Percentiles rank a stretch among this genome's conserved stretches.
These are phyloP conservation scores for Lactarius trivialis DNA, from an alignment of 768 basidiomycete genomes.

Conservation along the genomic window DNA sequence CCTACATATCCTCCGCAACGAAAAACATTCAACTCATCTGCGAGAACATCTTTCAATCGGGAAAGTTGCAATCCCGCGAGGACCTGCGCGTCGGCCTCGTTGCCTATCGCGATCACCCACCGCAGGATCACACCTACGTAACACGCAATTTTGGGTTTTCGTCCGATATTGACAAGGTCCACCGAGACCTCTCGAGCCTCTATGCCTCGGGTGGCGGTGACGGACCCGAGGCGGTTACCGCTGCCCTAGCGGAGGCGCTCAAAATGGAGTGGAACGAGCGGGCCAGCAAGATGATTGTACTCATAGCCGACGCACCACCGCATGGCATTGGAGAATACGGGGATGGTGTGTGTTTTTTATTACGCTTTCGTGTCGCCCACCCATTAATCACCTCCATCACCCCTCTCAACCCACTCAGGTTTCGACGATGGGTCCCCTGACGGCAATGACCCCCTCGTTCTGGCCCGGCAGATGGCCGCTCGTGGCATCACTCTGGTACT, in stretches of 20 bases:
- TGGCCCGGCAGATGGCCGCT: conserved; percentile 85
- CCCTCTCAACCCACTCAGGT: conserved; percentile 39
- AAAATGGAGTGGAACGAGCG: conserved; percentile 85
- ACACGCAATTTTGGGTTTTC: conserved; percentile 94
- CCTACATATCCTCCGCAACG: conserved; percentile 88
- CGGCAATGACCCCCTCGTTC: conserved; percentile 81
- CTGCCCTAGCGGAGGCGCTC: conserved; percentile 79
- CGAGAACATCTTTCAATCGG: conserved; percentile 90
- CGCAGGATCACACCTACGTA: conserved; percentile 93
- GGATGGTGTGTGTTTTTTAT: conserved; percentile 55
- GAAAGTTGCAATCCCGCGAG: conserved; percentile 78
- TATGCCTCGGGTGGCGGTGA: conserved; percentile 91
- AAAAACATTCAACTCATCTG: conserved; percentile 96
- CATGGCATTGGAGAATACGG: conserved; percentile 98
- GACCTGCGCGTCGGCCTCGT: conserved; percentile 90
- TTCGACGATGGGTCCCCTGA: conserved; percentile 94
- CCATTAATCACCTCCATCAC: background rate
- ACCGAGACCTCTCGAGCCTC: conserved; percentile 72
- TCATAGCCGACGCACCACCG: conserved; percentile 96
- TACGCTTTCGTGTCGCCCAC: background rate
- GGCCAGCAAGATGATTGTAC: conserved; percentile 92
- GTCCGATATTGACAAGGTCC: conserved; percentile 82
- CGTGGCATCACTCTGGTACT: conserved; percentile 85
- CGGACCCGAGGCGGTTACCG: conserved; percentile 96
- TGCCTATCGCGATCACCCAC: conserved; percentile 95